These are phyloP conservation scores for Adansonia gregorii DNA, from an alignment of 441 rosid genomes.

Conservation along the genomic window DNA sequence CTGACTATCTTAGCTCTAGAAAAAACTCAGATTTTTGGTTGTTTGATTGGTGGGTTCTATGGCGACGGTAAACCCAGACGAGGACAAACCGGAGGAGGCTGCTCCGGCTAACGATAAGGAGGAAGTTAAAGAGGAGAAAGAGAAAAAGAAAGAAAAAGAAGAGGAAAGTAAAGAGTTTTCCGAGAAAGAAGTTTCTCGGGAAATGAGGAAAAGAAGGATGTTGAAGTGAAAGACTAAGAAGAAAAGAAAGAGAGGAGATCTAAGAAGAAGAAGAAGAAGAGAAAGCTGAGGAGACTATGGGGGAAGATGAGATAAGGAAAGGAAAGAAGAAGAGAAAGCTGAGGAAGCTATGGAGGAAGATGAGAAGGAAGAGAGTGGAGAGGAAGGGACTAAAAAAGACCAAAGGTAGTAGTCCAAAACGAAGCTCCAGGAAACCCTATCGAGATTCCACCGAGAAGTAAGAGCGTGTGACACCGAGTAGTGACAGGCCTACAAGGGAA, in stretches of 20 bases:
- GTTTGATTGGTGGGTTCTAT: conserved; percentile 37
- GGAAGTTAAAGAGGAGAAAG: conserved; percentile 32
- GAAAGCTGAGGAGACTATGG: neutral
- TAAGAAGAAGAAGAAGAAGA: conserved; percentile 22
- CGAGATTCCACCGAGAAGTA: conserved; percentile 30
- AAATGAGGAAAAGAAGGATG: conserved; percentile 25
- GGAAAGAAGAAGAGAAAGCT: conserved; percentile 21
- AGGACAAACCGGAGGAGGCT: conserved; percentile 46
- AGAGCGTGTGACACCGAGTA: conserved; percentile 58
- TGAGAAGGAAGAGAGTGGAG: conserved; percentile 10
- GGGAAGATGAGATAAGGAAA: conserved; percentile 14
- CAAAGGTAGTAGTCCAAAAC: conserved; percentile 34
- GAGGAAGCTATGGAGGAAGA: conserved; percentile 26
- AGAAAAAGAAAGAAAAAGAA: neutral
- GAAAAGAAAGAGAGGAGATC: conserved; percentile 17
- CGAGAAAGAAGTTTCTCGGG: neutral
- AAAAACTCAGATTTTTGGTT: neutral
- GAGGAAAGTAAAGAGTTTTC: neutral
- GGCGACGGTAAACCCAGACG: conserved; percentile 77
- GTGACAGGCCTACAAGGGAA: conserved; percentile 87
- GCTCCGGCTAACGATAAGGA: conserved; percentile 42
- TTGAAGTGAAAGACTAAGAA: conserved; percentile 28
- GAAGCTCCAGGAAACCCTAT: conserved; percentile 36
- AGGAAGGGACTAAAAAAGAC: conserved; percentile 27
- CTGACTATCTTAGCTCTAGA: too few relatives aligned